A percentile compares a stretch with the other conserved stretches of the same genome.
phyloP scores from a whole-genome alignment of 768 basidiomycete genomes.

The Leccinum variicolor region DNA sequence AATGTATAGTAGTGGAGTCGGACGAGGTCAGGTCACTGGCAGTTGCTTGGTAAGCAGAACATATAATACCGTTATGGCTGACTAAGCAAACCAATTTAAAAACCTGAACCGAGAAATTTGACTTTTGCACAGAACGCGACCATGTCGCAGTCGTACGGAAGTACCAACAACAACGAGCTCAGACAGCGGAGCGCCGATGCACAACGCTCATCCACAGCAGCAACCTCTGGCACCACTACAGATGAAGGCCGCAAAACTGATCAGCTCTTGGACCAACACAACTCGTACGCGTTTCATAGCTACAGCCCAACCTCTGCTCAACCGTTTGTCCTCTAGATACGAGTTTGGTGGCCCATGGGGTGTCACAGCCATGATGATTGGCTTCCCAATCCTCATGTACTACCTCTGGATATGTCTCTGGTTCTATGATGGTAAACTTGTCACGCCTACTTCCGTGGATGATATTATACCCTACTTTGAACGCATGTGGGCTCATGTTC shows the following conservation, averaged over 20 bases:
- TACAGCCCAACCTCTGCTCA: neutral
- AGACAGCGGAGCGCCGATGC: conserved; percentile 29
- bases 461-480: conserved; percentile 76
- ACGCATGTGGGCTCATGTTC: conserved; percentile 83
- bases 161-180: conserved; percentile 19
- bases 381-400: conserved; percentile 95
- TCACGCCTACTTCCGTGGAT: conserved; percentile 61
- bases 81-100: conserved; percentile 18
- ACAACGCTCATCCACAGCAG: conserved; percentile 10
- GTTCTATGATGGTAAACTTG: conserved; percentile 88
- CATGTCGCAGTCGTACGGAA: conserved; percentile 29
- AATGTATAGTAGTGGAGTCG: conserved; percentile 11
- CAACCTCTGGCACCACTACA: conserved; percentile 37
- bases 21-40: no score
- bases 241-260: conserved; percentile 75
- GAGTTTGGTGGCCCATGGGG: conserved; percentile 97
- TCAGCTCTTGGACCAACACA: conserved; percentile 68
- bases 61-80: neutral
- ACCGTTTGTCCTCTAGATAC: conserved; percentile 50
- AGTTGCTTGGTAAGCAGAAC: neutral
- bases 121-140: conserved; percentile 4
- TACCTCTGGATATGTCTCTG: conserved; percentile 97
- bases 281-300: conserved; percentile 38
- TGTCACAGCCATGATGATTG: conserved; percentile 88
- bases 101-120: conserved; percentile 8